These are phyloP conservation scores for Trypanosoma caninum DNA, from an alignment of 208 protist species.

Conservation along the genomic window DNA sequence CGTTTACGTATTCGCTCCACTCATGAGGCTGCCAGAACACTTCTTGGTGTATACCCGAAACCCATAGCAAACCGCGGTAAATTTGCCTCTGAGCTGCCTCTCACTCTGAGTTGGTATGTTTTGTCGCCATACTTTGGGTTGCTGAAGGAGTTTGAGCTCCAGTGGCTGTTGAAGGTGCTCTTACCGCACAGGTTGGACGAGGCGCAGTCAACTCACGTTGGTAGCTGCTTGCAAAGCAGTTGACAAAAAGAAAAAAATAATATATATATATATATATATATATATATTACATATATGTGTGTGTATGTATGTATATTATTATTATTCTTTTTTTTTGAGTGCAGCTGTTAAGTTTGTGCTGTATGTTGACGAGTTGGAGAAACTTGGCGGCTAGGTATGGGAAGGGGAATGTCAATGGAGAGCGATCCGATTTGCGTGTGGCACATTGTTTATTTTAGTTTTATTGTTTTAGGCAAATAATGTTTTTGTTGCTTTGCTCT, in stretches of 20 bases:
- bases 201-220: background rate
- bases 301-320: too few relatives aligned
- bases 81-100: constrained; percentile 72
- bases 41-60: constrained; percentile 76
- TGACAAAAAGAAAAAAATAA: background rate
- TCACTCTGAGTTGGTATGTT: constrained; percentile 82
- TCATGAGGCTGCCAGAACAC: constrained; percentile 63
- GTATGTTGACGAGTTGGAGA: too few relatives aligned
- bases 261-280: too few relatives aligned
- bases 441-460: too few relatives aligned
- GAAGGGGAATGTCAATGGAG: too few relatives aligned
- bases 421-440: too few relatives aligned
- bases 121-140: constrained; percentile 79
- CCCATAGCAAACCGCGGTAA: constrained; percentile 66
- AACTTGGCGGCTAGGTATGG: too few relatives aligned
- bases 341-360: too few relatives aligned
- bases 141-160: constrained; percentile 71
- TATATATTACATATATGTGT: too few relatives aligned
- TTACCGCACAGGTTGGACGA: constrained; percentile 26
- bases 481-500: constrained; percentile 3
- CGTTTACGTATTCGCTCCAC: constrained; percentile 44
- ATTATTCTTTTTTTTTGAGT: too few relatives aligned
- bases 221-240: background rate
- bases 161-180: constrained; percentile 76
- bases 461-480: background rate